A percentile compares a stretch with the other conserved stretches of the same genome.
These are phyloP conservation scores for Forsythia viridissima DNA, from an alignment of 257 asterid species.

Conservation along the genomic window DNA sequence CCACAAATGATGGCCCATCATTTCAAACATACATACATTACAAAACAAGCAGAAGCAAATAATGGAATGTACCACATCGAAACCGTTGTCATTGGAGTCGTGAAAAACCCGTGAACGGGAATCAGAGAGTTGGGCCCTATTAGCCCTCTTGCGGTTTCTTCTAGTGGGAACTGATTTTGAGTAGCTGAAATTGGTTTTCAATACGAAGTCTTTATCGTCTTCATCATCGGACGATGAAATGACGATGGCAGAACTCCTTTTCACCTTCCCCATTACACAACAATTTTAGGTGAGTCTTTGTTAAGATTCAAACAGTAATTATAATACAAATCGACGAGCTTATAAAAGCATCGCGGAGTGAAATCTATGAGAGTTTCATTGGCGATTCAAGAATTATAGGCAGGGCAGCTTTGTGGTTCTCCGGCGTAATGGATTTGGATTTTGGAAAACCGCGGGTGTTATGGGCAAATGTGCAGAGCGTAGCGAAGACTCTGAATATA, in stretches of 20 bases:
- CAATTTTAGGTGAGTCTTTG: background rate
- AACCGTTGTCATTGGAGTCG: slow-evolving; percentile 35
- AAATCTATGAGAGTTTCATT: too few species aligned
- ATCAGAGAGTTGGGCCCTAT: slow-evolving; percentile 40
- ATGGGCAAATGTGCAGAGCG: too few species aligned
- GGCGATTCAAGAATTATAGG: too few species aligned
- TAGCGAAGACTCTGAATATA: too few species aligned
- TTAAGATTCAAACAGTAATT: background rate
- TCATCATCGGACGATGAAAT: slow-evolving; percentile 72
- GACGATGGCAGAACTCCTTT: slow-evolving; percentile 49
- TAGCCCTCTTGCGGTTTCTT: slow-evolving; percentile 57
- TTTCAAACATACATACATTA: background rate
- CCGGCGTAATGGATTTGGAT: too few species aligned
- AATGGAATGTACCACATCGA: slow-evolving; percentile 50
- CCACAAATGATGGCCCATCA: background rate
- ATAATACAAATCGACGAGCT: background rate
- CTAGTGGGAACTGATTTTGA: slow-evolving; percentile 55
- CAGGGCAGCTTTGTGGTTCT: too few species aligned
- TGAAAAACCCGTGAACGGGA: slow-evolving; percentile 39
- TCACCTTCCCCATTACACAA: slow-evolving; percentile 56
- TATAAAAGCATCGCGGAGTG: too few species aligned
- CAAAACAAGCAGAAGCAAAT: slow-evolving; percentile 1
- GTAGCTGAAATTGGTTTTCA: slow-evolving; percentile 30
- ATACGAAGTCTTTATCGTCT: slow-evolving; percentile 29
- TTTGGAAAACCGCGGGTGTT: too few species aligned